Percentiles rank a stretch among this genome's conserved stretches.
These are phyloP conservation scores for Ocimum tenuiflorum DNA, from an alignment of 257 asterid species.

Conservation along the genomic window DNA sequence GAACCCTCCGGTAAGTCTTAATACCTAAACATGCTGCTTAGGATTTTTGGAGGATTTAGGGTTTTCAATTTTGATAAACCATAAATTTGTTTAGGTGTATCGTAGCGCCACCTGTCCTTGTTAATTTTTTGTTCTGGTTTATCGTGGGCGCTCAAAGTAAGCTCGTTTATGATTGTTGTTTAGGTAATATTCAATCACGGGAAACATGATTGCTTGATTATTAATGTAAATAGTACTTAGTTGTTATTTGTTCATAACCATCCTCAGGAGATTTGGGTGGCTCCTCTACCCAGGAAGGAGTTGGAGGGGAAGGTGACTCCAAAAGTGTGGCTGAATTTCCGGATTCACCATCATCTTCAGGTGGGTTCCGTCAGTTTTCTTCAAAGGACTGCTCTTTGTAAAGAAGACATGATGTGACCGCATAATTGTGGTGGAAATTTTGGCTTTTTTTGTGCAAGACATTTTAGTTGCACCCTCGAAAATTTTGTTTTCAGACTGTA, in stretches of 20 bases:
- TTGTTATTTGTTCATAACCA: conserved; percentile 6
- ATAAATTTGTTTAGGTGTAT: not conserved
- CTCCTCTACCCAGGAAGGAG: conserved; percentile 56
- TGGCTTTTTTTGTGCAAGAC: conserved; percentile 64
- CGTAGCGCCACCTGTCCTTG: not conserved
- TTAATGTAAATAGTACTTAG: not conserved
- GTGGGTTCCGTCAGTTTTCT: conserved; percentile 99
- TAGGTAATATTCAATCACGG: not conserved
- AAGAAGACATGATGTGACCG: conserved; percentile 96
- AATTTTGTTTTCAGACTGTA: conserved; percentile 65
- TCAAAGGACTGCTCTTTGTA: conserved; percentile 98
- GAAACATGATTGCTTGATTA: not conserved
- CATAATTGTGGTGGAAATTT: conserved; percentile 74
- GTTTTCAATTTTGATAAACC: conserved; percentile 1
- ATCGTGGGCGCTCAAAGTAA: not conserved
- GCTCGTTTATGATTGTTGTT: not conserved
- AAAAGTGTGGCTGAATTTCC: conserved; percentile 62
- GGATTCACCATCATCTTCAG: conserved; percentile 92
- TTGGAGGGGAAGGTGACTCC: conserved; percentile 64
- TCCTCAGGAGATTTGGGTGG: conserved; percentile 77
- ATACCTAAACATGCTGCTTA: not conserved
- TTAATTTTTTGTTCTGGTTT: not conserved
- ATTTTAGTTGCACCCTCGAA: conserved; percentile 66
- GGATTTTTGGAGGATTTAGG: not conserved
- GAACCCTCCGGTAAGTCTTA: conserved; percentile 77